phyloP scores from a whole-genome alignment of 148 eudicot species.

The Chenopodium album region DNA sequence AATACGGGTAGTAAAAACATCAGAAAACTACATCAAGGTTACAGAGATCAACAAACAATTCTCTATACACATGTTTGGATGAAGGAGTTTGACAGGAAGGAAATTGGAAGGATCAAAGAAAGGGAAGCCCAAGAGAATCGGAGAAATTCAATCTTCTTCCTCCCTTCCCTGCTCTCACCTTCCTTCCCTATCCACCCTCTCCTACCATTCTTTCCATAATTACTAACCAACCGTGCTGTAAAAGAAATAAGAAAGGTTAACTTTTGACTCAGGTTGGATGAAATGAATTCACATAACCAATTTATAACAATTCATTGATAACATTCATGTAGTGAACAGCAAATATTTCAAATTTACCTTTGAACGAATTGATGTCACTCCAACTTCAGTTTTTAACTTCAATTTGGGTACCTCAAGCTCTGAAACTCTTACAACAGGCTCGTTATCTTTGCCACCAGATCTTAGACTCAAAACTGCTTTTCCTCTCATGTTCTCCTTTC shows the following conservation, averaged over 20 bases:
- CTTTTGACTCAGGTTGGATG: background rate
- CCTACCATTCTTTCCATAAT: background rate
- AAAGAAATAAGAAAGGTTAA: background rate
- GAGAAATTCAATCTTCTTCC: background rate
- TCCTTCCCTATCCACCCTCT: background rate
- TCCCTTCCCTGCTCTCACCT: background rate
- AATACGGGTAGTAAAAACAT: too few species aligned
- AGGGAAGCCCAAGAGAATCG: background rate
- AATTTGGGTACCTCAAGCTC: slow-evolving; percentile 11
- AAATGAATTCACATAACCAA: background rate
- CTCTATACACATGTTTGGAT: too few species aligned
- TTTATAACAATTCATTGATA: background rate
- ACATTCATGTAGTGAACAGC: background rate
- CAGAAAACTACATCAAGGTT: too few species aligned
- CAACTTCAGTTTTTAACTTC: slow-evolving; percentile 9
- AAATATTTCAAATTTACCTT: slow-evolving; percentile 12
- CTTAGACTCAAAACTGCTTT: slow-evolving; percentile 13
- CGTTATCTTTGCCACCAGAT: slow-evolving; percentile 16
- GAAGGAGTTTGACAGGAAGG: too few species aligned
- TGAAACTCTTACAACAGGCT: slow-evolving; percentile 12
- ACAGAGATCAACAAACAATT: too few species aligned
- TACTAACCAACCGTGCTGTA: background rate
- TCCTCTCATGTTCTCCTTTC: slow-evolving; percentile 19
- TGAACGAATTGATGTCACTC: slow-evolving; percentile 16
- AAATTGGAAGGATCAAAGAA: background rate